A percentile compares a stretch with the other conserved stretches of the same genome.
phyloP scores from a whole-genome alignment of 2,329 filamentous ascomycete genomes.

The Fusarium pseudonygamai region DNA sequence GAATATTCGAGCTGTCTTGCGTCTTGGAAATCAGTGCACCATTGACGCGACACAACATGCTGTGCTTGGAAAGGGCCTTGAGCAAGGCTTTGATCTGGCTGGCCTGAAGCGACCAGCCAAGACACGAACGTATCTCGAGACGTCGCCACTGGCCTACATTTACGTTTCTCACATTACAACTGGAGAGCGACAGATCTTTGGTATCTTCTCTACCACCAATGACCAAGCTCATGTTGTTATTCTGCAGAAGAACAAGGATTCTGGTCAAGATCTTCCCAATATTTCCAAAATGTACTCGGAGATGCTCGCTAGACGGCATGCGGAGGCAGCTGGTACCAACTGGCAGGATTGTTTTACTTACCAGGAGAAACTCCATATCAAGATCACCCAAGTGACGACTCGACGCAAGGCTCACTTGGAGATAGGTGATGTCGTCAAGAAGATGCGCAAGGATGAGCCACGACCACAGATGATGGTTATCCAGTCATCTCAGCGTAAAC shows the following conservation, averaged over 20 bases:
- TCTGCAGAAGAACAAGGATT: conserved; percentile 83
- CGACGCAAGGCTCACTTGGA: conserved; percentile 89
- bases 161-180: conserved; percentile 93
- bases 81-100: conserved; percentile 90
- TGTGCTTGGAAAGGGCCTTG: conserved; percentile 89
- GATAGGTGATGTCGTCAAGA: conserved; percentile 87
- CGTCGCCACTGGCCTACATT: conserved; percentile 80
- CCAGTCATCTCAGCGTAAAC: conserved; percentile 85
- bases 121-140: conserved; percentile 75
- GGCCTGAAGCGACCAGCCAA: conserved; percentile 76
- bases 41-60: conserved; percentile 92
- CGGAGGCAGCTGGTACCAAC: conserved; percentile 73
- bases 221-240: conserved; percentile 87
- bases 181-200: conserved; percentile 92
- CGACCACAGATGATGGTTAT: conserved; percentile 86
- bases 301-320: conserved; percentile 70
- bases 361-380: conserved; percentile 86
- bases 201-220: conserved; percentile 85
- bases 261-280: conserved; percentile 85
- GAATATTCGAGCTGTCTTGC: conserved; percentile 85
- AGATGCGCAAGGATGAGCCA: conserved; percentile 85
- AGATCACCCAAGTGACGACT: conserved; percentile 86
- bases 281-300: conserved; percentile 89
- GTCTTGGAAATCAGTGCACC: conserved; percentile 89
- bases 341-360: conserved; percentile 88